Base-by-base conservation (phyloP, 1,284 basidiomycete species). In the Cryptococcus jaspeensis region DNA sequence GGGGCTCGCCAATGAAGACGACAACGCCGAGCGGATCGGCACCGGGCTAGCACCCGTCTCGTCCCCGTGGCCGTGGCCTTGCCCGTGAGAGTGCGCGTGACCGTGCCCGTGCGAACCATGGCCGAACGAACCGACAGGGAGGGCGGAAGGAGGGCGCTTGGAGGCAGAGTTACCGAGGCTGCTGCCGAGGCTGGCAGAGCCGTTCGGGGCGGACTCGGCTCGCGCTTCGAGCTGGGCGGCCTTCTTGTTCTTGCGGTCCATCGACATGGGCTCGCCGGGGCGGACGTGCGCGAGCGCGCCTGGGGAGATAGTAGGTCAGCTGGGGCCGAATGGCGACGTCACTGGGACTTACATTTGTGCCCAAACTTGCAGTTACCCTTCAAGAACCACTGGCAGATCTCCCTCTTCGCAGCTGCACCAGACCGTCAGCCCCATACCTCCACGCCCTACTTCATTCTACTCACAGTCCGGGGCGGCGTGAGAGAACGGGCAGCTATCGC, bases 201-300 rank as follows among this genome's bases (percentile, higher is more conserved):
- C 53, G 40, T 52, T 39, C n/a, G 55, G 50, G 22, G 61, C 62
- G 40, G 59, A 53, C 13, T 59, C 46, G 41, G 71, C 72, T 15
- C 70, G 64, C 6, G 82, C 79, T 23, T 84, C 87, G 42, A 84
- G 80, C 71, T 97, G 94, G 0, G 92, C 92, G 11, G 90, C 89
- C 71, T 95, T 92, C 83, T 98, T 98, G 80, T 99, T 98, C 82
- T 96, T 95, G 64, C 94, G 82, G 75, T 99, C 95, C 91, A 97
- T 96, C 12, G 88, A 85, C 85, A 93, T 77, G 64, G 84, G 88
- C 79, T 98, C 94, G 5, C 94, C 95, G 3, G 94, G 94, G 3
- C 95, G 82, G 52, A 98, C 83, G 73, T 98, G 95, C 1, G 93
- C 93, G 36, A 94, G 84, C 4, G 92, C 92, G 67, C 77, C 76